These are phyloP conservation scores for Psilocybe cubensis DNA, from an alignment of 768 basidiomycete species.

Conservation along the genomic window DNA sequence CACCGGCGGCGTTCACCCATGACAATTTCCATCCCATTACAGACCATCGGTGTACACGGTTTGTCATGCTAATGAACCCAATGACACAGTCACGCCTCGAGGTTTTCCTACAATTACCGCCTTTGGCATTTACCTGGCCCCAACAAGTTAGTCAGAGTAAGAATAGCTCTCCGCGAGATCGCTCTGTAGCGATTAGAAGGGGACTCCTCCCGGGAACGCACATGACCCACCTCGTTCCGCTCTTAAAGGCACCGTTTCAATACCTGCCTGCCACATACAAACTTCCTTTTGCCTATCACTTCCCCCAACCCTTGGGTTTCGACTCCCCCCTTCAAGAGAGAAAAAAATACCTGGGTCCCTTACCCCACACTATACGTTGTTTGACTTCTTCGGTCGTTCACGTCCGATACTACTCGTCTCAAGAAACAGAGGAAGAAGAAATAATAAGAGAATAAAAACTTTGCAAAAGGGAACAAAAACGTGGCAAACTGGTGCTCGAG, in stretches of 20 bases:
- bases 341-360: constrained; percentile 6
- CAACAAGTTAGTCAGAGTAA: neutral
- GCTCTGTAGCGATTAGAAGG: too few species aligned
- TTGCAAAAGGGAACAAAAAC: too few species aligned
- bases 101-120: neutral
- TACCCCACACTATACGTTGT: neutral
- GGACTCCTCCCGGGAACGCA: neutral
- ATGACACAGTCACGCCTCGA: neutral
- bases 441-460: neutral
- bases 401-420: neutral
- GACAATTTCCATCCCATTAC: neutral
- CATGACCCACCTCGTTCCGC: constrained; percentile 7
- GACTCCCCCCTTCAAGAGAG: neutral
- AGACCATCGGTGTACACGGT: neutral
- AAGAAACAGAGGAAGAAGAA: neutral
- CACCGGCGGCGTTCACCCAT: neutral
- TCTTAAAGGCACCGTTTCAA: neutral
- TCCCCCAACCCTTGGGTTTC: neutral
- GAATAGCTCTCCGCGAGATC: too few species aligned
- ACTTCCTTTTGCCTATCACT: too few species aligned
- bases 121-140: neutral
- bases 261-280: neutral
- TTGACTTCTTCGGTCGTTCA: neutral
- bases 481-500: too few species aligned
- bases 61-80: neutral